phyloP scores from a whole-genome alignment of 2,329 filamentous ascomycete genomes.

The Magnaporthiopsis incrustans region DNA sequence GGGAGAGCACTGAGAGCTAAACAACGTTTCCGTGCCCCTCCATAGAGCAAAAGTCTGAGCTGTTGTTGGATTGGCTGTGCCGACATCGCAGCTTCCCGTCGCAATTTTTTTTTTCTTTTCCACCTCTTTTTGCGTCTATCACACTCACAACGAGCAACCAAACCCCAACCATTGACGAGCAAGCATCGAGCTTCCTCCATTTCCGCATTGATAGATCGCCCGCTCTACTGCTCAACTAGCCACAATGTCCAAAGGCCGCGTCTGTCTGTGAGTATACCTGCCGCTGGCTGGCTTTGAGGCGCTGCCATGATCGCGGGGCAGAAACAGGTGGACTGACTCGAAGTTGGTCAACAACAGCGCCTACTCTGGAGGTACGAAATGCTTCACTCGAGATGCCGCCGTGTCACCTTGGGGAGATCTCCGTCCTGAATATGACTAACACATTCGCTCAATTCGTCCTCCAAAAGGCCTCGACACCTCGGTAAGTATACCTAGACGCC shows the following conservation, averaged over 20 bases:
- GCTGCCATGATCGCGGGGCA: background rate
- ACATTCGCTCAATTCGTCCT: background rate
- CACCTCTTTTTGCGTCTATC: no score
- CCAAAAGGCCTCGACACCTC: slow-evolving; percentile 7
- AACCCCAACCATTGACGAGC: no score
- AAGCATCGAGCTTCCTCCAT: background rate
- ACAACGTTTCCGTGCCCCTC: background rate
- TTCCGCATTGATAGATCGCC: background rate
- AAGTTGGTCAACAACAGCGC: slow-evolving; percentile 1
- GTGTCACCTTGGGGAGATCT: background rate
- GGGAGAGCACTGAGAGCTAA: background rate
- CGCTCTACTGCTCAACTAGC: background rate
- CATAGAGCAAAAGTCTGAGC: background rate
- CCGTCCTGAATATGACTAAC: background rate
- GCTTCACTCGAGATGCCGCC: background rate
- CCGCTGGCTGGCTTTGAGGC: background rate
- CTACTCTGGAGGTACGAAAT: slow-evolving; percentile 7
- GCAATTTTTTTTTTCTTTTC: background rate
- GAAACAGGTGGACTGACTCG: slow-evolving; percentile 3
- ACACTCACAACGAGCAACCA: no score
- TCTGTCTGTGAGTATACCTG: slow-evolving; percentile 2
- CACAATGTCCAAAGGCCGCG: slow-evolving; percentile 6
- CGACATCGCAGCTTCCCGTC: background rate
- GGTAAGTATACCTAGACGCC: no score
- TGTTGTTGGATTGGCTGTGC: background rate